phyloP scores from a whole-genome alignment of 176 grass and related monocot species.

The Elymus sibiricus region DNA sequence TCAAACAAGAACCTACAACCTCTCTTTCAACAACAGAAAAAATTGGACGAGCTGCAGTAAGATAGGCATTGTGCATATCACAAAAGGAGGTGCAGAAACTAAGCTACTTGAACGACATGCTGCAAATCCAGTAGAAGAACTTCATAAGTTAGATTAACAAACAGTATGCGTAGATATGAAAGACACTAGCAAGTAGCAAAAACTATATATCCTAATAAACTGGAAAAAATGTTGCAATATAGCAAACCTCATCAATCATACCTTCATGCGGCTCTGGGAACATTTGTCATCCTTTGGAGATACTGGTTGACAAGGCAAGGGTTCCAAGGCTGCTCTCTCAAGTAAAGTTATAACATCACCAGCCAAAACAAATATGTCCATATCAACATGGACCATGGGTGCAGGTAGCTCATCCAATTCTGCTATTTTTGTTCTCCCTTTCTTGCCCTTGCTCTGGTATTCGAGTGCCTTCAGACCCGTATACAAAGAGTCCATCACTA shows the following conservation, averaged over 20 bases:
- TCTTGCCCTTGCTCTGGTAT: constrained; percentile 60
- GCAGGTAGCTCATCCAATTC: constrained; percentile 64
- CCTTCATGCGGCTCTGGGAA: constrained; percentile 68
- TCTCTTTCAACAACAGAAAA: background rate
- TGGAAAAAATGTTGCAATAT: constrained; percentile 26
- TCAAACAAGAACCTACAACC: background rate
- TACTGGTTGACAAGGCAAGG: constrained; percentile 55
- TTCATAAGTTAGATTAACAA: background rate
- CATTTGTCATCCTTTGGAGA: constrained; percentile 73
- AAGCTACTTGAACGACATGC: background rate
- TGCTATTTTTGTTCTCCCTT: constrained; percentile 57
- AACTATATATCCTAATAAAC: constrained; percentile 29
- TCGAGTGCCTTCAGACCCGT: constrained; percentile 68
- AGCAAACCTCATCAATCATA: constrained; percentile 25
- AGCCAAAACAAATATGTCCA: constrained; percentile 86
- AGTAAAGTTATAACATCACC: constrained; percentile 81
- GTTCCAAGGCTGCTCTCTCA: constrained; percentile 64
- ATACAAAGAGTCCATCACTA: constrained; percentile 90
- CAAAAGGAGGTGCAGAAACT: constrained; percentile 9
- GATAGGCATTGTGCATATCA: constrained; percentile 7
- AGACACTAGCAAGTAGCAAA: constrained; percentile 25
- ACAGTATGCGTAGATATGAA: background rate
- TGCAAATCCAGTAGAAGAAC: constrained; percentile 12
- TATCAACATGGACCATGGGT: constrained; percentile 63
- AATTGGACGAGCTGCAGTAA: constrained; percentile 6